These are phyloP conservation scores for Volvox africanus DNA, from an alignment of 139 green algal genomes.

Conservation along the genomic window DNA sequence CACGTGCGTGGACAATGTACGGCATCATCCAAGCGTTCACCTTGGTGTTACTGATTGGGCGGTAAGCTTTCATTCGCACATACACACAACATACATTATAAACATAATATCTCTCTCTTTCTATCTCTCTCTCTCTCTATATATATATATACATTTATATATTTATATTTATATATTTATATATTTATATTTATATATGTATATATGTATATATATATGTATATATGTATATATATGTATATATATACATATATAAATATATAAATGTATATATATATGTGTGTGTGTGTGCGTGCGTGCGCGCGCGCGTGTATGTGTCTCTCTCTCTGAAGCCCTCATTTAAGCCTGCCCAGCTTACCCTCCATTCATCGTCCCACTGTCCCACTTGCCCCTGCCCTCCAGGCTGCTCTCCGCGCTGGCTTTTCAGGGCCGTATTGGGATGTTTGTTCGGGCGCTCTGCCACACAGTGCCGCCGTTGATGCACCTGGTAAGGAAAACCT, in stretches of 20 bases:
- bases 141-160: background rate
- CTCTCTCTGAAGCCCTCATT: too few relatives aligned
- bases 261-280: background rate
- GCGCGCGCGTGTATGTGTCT: too few relatives aligned
- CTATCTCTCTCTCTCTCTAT: too few relatives aligned
- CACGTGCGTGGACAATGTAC: background rate
- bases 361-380: background rate
- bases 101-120: too few relatives aligned
- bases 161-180: background rate
- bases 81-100: too few relatives aligned
- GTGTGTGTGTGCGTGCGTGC: background rate
- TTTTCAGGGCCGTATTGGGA: background rate
- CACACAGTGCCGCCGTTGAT: background rate
- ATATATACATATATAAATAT: background rate
- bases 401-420: conserved; percentile 1
- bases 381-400: background rate
- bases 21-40: background rate
- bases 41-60: background rate
- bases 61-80: background rate
- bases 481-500: background rate
- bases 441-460: background rate
- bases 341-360: background rate
- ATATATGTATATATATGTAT: background rate
- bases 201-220: background rate
- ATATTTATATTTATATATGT: background rate